These are phyloP conservation scores for Aegilops speltoides DNA, from an alignment of 176 grass and related monocot genomes.

Conservation along the genomic window DNA sequence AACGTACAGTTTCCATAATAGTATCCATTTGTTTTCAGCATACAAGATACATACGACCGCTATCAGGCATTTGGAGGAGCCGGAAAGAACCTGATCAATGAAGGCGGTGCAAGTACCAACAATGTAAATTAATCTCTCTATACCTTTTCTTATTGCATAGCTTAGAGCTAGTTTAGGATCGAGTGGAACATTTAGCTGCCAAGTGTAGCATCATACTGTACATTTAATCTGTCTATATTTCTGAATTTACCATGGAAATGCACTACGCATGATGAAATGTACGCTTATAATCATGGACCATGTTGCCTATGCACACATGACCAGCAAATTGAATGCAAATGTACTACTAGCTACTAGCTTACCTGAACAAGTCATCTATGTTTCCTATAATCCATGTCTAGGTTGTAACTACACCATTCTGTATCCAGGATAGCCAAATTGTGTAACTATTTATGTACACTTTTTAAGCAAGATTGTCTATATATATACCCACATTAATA, in stretches of 20 bases:
- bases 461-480: too few species aligned
- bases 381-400: neutral
- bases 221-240: neutral
- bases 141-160: neutral
- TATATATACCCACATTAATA: neutral
- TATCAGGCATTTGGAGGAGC: conserved; percentile 28
- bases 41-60: conserved; percentile 42
- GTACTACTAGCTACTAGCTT: neutral
- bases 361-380: neutral
- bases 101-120: neutral
- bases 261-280: neutral
- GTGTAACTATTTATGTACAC: neutral
- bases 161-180: neutral
- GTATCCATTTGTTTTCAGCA: conserved; percentile 34
- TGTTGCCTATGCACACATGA: neutral
- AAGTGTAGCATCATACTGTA: neutral
- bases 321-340: neutral
- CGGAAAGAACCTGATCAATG: conserved; percentile 11
- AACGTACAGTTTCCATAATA: neutral
- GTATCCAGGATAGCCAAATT: neutral
- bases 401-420: too few species aligned
- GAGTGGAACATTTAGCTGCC: neutral
- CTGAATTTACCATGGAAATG: neutral
- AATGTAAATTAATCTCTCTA: conserved; percentile 27
- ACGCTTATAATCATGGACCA: neutral